Evolutionary conservation across 2,329 filamentous ascomycete genomes (phyloP).

Genomic region (Pleurostoma richardsiae): DNA sequence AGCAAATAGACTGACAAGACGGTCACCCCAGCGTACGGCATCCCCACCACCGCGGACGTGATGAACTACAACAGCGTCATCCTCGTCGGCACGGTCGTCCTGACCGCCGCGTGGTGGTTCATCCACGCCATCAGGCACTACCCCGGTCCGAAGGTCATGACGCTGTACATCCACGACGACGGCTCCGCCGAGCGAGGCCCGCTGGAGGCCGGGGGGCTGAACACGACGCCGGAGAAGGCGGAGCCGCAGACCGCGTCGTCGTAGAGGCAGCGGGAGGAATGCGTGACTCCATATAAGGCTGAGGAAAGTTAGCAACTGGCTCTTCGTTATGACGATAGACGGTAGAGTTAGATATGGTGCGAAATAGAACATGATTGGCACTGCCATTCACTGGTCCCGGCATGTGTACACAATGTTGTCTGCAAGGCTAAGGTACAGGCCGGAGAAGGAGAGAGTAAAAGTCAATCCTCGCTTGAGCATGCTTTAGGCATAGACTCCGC

Average conservation of each 20-base stretch:
- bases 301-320: too few species aligned
- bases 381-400: too few species aligned
- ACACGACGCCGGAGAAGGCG: not conserved
- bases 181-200: conserved; percentile 1
- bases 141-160: conserved; percentile 43
- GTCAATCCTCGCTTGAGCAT: too few species aligned
- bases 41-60: conserved; percentile 31
- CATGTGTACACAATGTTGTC: too few species aligned
- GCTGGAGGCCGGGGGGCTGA: conserved; percentile 7
- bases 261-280: too few species aligned
- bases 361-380: too few species aligned
- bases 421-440: too few species aligned
- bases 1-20: not conserved
- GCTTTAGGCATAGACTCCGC: too few species aligned
- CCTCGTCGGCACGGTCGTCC: conserved; percentile 38
- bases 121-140: conserved; percentile 41
- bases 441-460: too few species aligned
- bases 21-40: conserved; percentile 25
- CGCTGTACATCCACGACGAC: conserved; percentile 33
- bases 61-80: conserved; percentile 54
- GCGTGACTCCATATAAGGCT: too few species aligned
- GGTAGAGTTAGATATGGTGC: too few species aligned
- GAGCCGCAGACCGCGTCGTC: not conserved
- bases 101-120: conserved; percentile 46
- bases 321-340: too few species aligned